Evolutionary conservation across 2,329 filamentous ascomycete species (phyloP), one percentile per base, ranked within the genome.

Genomic region (Venturiaceae sp.): DNA sequence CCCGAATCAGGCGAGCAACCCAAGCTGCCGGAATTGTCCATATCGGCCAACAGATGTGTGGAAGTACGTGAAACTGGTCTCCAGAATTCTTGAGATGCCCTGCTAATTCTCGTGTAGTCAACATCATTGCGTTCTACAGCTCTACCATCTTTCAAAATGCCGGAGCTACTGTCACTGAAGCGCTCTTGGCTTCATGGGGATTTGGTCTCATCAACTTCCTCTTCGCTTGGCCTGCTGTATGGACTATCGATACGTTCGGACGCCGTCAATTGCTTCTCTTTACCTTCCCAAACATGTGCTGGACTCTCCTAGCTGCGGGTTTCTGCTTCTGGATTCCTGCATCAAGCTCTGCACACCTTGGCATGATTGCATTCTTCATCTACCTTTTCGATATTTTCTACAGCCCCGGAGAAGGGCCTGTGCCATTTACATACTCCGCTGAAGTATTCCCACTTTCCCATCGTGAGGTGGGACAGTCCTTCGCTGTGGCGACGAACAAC

Each of bases 21-120:
- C 77, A 88, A 32, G 90, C 89, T 5, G 87, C 88, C 0, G 88
- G 85, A 63, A 83, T 84, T 1, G 88, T 92, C 63, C 95, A 95
- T 90, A 84, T 84, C 63, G 75, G 74, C 0, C 82, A 85, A 64
- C 83, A 85, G 65, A 79, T 85, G 73, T 83, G 81, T 60, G 82
- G 81, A 41, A 78, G 66, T 65, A 69, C 65, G 66, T 64, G 44
- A 81, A 34, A n/a, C n/a, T n/a, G n/a, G n/a, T n/a, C n/a, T n/a
- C n/a, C n/a, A n/a, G n/a, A n/a, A n/a, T n/a, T n/a, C 23, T 19
- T 11, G 1, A 16, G 21, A 4, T 16, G 26, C 16, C 13, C 5
- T 13, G 28, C 7, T n/a, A 1, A 21, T 21, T 36, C 32, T 54
- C 36, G 8, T 44, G 30, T 14, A 56, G 53, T 74, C 62, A 76